phyloP scores from a whole-genome alignment of 441 rosid species.

The Omphalea diandra region DNA sequence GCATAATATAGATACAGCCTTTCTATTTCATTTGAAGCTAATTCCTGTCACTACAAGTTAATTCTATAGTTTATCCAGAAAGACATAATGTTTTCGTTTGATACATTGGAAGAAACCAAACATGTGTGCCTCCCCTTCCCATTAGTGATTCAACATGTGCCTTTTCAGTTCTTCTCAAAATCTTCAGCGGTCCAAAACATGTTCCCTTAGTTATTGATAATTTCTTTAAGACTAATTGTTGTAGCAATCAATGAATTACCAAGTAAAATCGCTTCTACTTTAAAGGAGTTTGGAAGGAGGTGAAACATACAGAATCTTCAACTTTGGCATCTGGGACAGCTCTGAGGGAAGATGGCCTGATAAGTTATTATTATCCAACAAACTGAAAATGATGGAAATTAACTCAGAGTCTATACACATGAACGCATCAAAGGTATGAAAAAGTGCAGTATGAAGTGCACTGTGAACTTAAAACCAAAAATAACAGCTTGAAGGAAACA shows the following conservation, averaged over 20 bases:
- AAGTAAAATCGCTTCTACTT: neutral
- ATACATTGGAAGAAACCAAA: too few species aligned
- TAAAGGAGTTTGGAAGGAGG: neutral
- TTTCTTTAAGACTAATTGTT: too few species aligned
- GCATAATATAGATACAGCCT: neutral
- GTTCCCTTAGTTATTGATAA: neutral
- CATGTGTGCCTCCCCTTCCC: too few species aligned
- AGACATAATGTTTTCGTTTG: neutral
- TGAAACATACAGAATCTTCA: conserved; percentile 39
- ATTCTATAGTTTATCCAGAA: neutral
- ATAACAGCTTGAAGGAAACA: neutral
- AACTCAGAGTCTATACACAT: neutral
- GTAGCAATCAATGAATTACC: too few species aligned
- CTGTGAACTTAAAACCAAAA: neutral
- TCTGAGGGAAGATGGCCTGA: conserved; percentile 40
- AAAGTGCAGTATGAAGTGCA: too few species aligned
- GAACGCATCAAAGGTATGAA: neutral
- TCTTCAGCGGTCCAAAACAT: neutral
- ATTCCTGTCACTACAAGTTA: neutral
- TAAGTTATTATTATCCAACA: conserved; percentile 45
- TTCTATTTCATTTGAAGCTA: neutral
- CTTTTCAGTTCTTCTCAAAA: neutral
- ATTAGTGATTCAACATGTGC: neutral
- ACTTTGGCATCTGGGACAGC: conserved; percentile 30
- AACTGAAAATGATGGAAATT: conserved; percentile 25